Percentiles rank a stretch among this genome's conserved stretches.
Conservation (phyloP, 2,329 filamentous ascomycete species). For the Colletotrichum sp. region DNA sequence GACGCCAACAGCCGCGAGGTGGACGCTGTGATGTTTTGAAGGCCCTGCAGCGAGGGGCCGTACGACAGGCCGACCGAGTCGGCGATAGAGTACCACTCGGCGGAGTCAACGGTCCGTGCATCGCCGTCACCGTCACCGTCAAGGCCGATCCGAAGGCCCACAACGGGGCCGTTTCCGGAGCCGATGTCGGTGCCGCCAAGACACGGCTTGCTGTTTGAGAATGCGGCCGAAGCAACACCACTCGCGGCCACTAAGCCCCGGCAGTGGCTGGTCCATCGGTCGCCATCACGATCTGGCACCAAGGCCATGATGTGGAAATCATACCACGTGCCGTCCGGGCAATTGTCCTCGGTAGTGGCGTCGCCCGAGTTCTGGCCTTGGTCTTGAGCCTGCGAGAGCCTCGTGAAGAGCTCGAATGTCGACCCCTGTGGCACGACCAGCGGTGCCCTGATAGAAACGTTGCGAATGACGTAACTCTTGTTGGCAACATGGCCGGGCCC, state of each 20-base stretch:
- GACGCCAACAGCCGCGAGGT: neutral
- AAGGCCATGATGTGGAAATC: neutral
- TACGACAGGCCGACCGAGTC: neutral
- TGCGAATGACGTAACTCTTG: slow-evolving; percentile 29
- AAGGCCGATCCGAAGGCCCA: neutral
- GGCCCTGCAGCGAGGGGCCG: neutral
- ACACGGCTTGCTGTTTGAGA: neutral
- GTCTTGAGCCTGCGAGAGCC: neutral
- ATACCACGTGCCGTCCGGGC: neutral
- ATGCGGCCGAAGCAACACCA: neutral
- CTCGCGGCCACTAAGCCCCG: neutral
- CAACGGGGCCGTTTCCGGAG: neutral
- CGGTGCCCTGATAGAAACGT: slow-evolving; percentile 32
- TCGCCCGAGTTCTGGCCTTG: neutral
- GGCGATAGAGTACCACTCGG: neutral
- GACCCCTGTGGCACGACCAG: slow-evolving; percentile 23
- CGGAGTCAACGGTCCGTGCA: neutral
- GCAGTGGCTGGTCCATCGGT: neutral
- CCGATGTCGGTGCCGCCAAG: neutral
- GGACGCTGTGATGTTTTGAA: neutral
- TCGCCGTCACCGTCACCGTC: neutral
- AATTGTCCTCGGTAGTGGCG: neutral
- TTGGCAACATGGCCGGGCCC: neutral
- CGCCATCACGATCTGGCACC: neutral
- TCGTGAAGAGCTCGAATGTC: neutral